Conservation (phyloP, 1,139 yeast genomes). For the Geotrichum bryndzae region DNA sequence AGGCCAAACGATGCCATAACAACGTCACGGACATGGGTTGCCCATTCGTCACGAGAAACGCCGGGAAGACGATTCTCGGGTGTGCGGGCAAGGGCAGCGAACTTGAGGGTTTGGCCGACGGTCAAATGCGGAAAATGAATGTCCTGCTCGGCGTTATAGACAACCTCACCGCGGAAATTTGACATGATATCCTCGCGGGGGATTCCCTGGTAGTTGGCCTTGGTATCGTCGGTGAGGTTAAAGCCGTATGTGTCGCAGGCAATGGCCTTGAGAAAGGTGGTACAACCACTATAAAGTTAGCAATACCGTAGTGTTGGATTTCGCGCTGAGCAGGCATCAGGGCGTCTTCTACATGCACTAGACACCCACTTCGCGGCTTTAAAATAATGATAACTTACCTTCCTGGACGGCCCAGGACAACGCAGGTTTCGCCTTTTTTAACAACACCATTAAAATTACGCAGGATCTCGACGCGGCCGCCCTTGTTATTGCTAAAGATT, state of each 20-base stretch:
- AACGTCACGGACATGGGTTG: conserved; percentile 57
- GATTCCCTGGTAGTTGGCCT: conserved; percentile 46
- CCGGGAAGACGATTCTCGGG: conserved; percentile 63
- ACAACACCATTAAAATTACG: conserved; percentile 63
- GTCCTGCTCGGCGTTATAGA: conserved; percentile 67
- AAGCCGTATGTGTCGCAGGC: conserved; percentile 70
- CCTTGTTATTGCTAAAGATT: conserved; percentile 55
- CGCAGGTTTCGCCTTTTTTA: conserved; percentile 65
- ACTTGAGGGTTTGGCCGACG: conserved; percentile 62
- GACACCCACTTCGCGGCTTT: no score
- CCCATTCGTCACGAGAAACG: conserved; percentile 50
- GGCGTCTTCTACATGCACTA: no score
- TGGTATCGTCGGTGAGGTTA: conserved; percentile 47
- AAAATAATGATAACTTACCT: conserved; percentile 14
- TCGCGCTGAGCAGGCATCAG: no score
- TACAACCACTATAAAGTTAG: conserved; percentile 47
- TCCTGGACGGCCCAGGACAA: conserved; percentile 77
- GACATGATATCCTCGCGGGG: conserved; percentile 46
- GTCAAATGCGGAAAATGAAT: conserved; percentile 66
- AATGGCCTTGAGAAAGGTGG: conserved; percentile 66
- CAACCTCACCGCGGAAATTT: conserved; percentile 61
- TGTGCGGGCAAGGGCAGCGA: conserved; percentile 61
- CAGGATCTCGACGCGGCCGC: conserved; percentile 44
- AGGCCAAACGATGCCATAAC: conserved; percentile 70
- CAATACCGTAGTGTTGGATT: not conserved